Evolutionary conservation across 306 rosid genomes (phyloP).

Genomic region (Herpetospermum pedunculosum): DNA sequence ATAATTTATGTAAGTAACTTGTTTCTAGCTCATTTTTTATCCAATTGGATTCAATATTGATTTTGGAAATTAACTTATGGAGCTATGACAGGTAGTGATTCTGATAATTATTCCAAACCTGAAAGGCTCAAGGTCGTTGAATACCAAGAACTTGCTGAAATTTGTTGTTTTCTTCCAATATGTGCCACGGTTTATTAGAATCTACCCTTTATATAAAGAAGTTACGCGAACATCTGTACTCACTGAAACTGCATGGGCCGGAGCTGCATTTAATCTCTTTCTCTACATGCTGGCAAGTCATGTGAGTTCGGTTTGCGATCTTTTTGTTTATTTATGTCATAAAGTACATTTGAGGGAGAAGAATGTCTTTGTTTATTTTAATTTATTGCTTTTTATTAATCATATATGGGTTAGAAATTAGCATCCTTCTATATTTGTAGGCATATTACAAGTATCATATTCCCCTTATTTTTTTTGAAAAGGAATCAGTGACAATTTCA

Average conservation of each 20-base stretch:
- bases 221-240: constrained; percentile 12
- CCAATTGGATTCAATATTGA: neutral
- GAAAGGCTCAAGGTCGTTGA: constrained; percentile 15
- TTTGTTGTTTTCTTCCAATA: constrained; percentile 22
- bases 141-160: constrained; percentile 4
- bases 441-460: neutral
- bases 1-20: neutral
- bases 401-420: neutral
- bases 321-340: neutral
- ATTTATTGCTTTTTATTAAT: neutral
- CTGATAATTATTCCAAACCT: constrained; percentile 9
- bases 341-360: neutral
- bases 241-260: constrained; percentile 15
- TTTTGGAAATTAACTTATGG: neutral
- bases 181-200: constrained; percentile 16
- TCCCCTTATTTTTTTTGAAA: neutral
- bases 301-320: constrained; percentile 9
- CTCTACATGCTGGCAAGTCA: constrained; percentile 21
- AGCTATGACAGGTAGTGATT: constrained; percentile 13
- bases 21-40: neutral
- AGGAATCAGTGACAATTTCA: no score
- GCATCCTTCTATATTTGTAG: neutral
- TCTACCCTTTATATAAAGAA: constrained; percentile 8
- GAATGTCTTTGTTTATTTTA: neutral
- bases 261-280: constrained; percentile 17